Conservation (phyloP, 1,139 yeast species). For the Tardiomyces blankii region DNA sequence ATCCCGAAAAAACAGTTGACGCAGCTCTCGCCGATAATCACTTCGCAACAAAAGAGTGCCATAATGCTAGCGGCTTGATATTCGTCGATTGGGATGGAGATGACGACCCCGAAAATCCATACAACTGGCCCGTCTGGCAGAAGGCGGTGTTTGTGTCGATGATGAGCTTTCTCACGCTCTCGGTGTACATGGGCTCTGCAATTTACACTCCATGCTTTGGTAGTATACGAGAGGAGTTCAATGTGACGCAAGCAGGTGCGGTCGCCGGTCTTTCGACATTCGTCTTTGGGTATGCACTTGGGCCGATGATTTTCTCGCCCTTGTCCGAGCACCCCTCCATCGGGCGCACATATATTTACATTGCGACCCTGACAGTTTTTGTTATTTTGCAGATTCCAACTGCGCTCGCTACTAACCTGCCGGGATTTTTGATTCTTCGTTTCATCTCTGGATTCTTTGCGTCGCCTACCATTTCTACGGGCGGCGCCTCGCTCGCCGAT, state of each 20-base stretch:
- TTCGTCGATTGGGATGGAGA: slow-evolving; percentile 36
- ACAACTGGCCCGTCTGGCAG: slow-evolving; percentile 38
- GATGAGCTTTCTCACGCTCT: slow-evolving; percentile 36
- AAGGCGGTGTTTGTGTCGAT: slow-evolving; percentile 31
- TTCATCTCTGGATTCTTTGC: slow-evolving; percentile 70
- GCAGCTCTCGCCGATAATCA: no score
- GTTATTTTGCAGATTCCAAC: slow-evolving; percentile 41
- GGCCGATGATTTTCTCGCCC: slow-evolving; percentile 41
- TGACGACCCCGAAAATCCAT: slow-evolving; percentile 48
- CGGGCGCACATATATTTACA: slow-evolving; percentile 41
- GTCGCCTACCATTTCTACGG: slow-evolving; percentile 72
- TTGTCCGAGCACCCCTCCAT: slow-evolving; percentile 35
- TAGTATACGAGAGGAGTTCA: slow-evolving; percentile 33
- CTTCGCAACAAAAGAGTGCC: no score
- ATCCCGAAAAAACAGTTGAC: no score
- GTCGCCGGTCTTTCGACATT: slow-evolving; percentile 40
- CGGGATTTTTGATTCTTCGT: slow-evolving; percentile 45
- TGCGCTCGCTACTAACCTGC: slow-evolving; percentile 39
- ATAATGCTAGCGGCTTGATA: background rate
- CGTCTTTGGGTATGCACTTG: slow-evolving; percentile 42
- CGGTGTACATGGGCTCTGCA: slow-evolving; percentile 52
- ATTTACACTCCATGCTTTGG: slow-evolving; percentile 47
- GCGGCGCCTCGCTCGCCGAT: slow-evolving; percentile 77
- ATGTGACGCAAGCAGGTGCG: slow-evolving; percentile 12
- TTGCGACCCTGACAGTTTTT: slow-evolving; percentile 37